Conservation (phyloP, 2,329 filamentous ascomycete species). For the Epichloe gansuensis region DNA sequence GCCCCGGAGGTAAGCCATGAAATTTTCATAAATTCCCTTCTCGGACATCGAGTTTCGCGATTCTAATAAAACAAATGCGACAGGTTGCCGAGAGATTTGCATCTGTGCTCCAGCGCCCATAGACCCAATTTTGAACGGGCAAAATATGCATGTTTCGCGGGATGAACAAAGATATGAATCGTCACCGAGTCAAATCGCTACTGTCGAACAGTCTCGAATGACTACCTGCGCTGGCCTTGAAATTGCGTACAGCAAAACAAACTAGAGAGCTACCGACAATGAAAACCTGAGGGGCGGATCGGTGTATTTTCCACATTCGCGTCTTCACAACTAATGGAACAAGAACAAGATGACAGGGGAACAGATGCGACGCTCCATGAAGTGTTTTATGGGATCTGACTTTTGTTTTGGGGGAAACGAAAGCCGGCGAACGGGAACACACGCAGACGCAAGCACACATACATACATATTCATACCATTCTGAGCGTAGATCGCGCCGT, state of each 20-base stretch:
- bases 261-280: background rate
- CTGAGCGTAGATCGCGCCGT: conserved; percentile 13
- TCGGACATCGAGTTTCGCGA: background rate
- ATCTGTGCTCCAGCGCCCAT: conserved; percentile 22
- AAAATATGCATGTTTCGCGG: background rate
- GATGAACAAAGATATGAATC: background rate
- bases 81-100: conserved; percentile 26
- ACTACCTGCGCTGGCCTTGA: background rate
- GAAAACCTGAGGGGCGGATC: background rate
- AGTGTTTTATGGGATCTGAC: background rate
- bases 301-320: background rate
- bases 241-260: background rate
- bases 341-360: conserved; percentile 1
- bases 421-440: conserved; percentile 1
- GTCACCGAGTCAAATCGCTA: background rate
- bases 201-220: background rate
- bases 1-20: conserved; percentile 59
- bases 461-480: background rate
- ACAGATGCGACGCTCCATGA: conserved; percentile 7
- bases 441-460: background rate
- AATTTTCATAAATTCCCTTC: background rate
- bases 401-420: conserved; percentile 16
- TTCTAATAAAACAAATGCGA: conserved; percentile 5
- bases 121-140: conserved; percentile 3
- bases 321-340: background rate